Base-by-base conservation (phyloP, 2,329 filamentous ascomycete species). In the Sarocladiaceae sp. region DNA sequence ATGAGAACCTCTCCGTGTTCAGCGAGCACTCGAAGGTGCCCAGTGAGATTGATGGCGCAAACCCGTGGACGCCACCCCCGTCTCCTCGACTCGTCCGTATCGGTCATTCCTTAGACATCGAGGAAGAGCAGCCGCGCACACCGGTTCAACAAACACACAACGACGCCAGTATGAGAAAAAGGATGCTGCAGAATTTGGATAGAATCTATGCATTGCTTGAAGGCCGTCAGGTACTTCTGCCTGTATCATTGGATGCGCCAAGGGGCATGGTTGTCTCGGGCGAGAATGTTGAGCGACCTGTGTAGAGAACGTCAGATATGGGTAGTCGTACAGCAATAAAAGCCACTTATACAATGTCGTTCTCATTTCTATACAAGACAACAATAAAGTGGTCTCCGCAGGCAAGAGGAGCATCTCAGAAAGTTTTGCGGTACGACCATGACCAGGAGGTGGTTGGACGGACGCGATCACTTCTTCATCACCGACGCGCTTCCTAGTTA, bases 191-290 rank as follows among this genome's bases (percentile, higher is more conserved):
- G 52, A 46, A 3, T 52, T 58, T 26, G 44, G 46, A 49, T 17
- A 26, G 29, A 18, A 25, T 49, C 12, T 33, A 49, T 20, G 46
- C 33, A 17, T 8, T 49, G 4, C 29, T 36, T 4, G 28, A n/a
- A 15, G 13, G 20, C 13, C 26, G 18, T 6, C 28, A 35, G 10
- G 12, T 18, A 3, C 8, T 49, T 55, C 10, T 23, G 22, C 52
- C 62, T 6, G 56, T 54, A 22, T 68, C 71, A 36, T 61, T 80
- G 2, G 71, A 75, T 26, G 74, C 82, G 1, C 67, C 71, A 3
- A 71, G 74, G 15, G 80, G 80, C 2, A 68, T 84, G 4, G 79
- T 79, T 1, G 62, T 84, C 23, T 75, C 76, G 3, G 80, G 84
- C 59, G 80, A 83, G 60, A 77, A 74, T 39, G 72, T 80, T 15